A percentile compares a stretch with the other conserved stretches of the same genome.
phyloP scores from a whole-genome alignment of 164 flowering plant genomes.

The Liriodendron chinense region DNA sequence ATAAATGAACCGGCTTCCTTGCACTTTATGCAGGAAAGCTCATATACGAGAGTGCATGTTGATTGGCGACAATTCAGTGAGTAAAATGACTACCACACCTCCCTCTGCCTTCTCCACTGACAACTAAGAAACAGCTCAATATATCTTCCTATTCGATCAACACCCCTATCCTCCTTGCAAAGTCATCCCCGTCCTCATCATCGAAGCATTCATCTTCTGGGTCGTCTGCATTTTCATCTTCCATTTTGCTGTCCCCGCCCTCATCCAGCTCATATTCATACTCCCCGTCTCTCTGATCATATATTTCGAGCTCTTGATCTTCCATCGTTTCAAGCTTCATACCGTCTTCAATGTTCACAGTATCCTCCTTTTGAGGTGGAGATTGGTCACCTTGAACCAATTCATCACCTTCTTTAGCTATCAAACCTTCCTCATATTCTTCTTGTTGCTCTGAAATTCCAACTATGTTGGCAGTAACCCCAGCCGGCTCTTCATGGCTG shows the following conservation, averaged over 20 bases:
- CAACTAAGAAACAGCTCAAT: background rate
- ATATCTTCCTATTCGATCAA: slow-evolving; percentile 22
- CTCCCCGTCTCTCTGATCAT: slow-evolving; percentile 51
- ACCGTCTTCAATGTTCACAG: slow-evolving; percentile 42
- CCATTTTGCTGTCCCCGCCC: slow-evolving; percentile 30
- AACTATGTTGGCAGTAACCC: slow-evolving; percentile 3
- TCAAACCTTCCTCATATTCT: slow-evolving; percentile 2
- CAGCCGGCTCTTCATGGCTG: too few species aligned
- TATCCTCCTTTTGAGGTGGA: slow-evolving; percentile 21
- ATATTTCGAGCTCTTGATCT: slow-evolving; percentile 34
- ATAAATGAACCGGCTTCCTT: background rate
- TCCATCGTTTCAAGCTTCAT: slow-evolving; percentile 30
- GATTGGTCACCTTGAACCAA: slow-evolving; percentile 21
- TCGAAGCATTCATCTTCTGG: slow-evolving; percentile 47
- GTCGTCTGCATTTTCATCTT: slow-evolving; percentile 42
- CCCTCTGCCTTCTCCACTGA: background rate
- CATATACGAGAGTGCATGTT: background rate
- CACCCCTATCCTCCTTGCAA: slow-evolving; percentile 75
- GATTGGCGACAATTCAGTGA: background rate
- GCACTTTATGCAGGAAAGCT: background rate
- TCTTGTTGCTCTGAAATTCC: slow-evolving; percentile 9
- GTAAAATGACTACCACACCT: background rate
- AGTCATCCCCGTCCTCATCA: slow-evolving; percentile 79
- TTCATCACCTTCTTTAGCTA: slow-evolving; percentile 16
- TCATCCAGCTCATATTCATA: slow-evolving; percentile 48